Evolutionary conservation across 495 filamentous ascomycete genomes (phyloP).

Genomic region (Tuber aestivum): DNA sequence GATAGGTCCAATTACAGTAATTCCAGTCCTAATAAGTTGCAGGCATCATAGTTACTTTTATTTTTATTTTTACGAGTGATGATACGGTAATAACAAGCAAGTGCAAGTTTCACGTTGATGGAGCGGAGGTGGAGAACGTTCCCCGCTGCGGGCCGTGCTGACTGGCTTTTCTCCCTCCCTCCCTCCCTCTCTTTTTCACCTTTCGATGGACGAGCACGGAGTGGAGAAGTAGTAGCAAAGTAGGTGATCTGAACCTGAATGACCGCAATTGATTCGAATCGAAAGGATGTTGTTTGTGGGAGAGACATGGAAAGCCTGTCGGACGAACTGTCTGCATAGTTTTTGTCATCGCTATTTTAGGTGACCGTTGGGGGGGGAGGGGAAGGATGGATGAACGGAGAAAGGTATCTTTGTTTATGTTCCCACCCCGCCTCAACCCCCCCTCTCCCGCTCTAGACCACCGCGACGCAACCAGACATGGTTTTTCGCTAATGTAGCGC

Average conservation of each 20-base stretch:
- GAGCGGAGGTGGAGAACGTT: neutral
- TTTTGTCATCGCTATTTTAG: neutral
- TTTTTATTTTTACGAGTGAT: neutral
- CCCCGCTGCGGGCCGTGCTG: constrained; percentile 4
- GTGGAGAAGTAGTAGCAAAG: neutral
- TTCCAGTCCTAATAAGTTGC: neutral
- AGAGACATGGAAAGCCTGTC: neutral
- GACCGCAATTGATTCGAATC: neutral
- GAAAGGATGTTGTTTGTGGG: neutral
- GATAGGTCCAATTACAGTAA: neutral
- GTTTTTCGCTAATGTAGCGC: neutral
- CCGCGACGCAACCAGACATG: neutral
- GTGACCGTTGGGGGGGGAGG: neutral
- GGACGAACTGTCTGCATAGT: neutral
- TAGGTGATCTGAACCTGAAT: neutral
- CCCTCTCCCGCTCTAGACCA: neutral
- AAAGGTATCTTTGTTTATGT: neutral
- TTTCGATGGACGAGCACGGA: neutral
- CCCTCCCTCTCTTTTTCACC: neutral
- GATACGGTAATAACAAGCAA: neutral
- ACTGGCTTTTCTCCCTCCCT: neutral
- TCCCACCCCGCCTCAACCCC: neutral
- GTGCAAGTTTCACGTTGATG: neutral
- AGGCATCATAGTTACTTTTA: neutral
- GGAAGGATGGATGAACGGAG: neutral